phyloP scores from a whole-genome alignment of 1,284 basidiomycete genomes.

The Ceratobasidium papillatum region DNA sequence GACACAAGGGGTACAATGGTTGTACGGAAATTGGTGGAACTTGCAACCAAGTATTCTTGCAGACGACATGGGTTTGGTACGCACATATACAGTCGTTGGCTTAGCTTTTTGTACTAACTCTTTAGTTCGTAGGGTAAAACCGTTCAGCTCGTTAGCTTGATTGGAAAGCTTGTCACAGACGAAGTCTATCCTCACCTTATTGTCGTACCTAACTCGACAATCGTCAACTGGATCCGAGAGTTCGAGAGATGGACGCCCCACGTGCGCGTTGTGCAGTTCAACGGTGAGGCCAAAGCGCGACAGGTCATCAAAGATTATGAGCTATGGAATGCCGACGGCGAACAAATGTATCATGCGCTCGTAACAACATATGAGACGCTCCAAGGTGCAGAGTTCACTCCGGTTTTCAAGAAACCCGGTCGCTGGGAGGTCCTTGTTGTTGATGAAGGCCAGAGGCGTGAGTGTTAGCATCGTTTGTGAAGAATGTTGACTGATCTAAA shows the following conservation, averaged over 20 bases:
- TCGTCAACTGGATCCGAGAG: conserved; percentile 87
- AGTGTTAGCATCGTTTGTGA: conserved; percentile 51
- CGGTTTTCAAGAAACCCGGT: conserved; percentile 80
- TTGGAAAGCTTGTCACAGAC: conserved; percentile 76
- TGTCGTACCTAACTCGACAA: conserved; percentile 93
- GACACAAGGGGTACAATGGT: conserved; percentile 94
- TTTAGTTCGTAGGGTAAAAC: conserved; percentile 78
- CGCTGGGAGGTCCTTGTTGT: conserved; percentile 93
- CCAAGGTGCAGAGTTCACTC: conserved; percentile 69
- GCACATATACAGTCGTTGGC: conserved; percentile 47
- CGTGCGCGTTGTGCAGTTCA: conserved; percentile 82
- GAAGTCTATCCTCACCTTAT: conserved; percentile 82
- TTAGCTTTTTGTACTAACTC: not conserved
- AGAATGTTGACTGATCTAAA: not conserved
- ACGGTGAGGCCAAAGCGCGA: conserved; percentile 79
- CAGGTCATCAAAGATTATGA: conserved; percentile 86
- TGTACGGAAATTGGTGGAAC: conserved; percentile 89
- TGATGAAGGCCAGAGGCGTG: conserved; percentile 92
- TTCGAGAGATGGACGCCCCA: conserved; percentile 92
- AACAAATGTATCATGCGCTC: conserved; percentile 83
- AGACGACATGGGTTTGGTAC: conserved; percentile 94
- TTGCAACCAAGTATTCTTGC: conserved; percentile 92
- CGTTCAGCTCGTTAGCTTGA: conserved; percentile 87
- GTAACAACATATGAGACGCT: conserved; percentile 90
- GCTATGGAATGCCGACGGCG: conserved; percentile 67